These are phyloP conservation scores for Cylindrotheca fusiformis DNA, from an alignment of 108 stramenopile genomes.

Conservation along the genomic window DNA sequence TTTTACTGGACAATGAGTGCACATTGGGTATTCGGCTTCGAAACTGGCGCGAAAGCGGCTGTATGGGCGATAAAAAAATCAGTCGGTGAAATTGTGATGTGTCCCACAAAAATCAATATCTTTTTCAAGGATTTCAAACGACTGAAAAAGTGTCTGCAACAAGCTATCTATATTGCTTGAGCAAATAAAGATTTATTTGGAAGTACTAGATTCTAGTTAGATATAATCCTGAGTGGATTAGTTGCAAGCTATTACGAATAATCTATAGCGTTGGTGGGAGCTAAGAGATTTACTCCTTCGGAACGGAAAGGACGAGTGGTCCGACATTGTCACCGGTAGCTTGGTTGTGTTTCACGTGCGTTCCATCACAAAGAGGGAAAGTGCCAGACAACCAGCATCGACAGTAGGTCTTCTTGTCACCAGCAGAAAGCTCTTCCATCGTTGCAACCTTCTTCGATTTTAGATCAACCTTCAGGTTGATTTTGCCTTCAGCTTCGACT, in stretches of 20 bases:
- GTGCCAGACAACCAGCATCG: slow-evolving; percentile 88
- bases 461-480: slow-evolving; percentile 69
- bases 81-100: too few relatives aligned
- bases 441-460: slow-evolving; percentile 66
- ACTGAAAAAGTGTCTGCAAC: too few relatives aligned
- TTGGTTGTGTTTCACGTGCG: slow-evolving; percentile 81
- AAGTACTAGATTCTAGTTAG: too few relatives aligned
- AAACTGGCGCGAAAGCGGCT: slow-evolving; percentile 5
- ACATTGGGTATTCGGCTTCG: background rate
- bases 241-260: too few relatives aligned
- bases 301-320: slow-evolving; percentile 81
- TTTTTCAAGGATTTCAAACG: too few relatives aligned
- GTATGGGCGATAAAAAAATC: slow-evolving; percentile 2
- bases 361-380: slow-evolving; percentile 86
- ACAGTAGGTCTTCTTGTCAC: slow-evolving; percentile 82
- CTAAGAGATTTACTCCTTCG: slow-evolving; percentile 37
- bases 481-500: slow-evolving; percentile 35
- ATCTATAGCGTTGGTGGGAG: too few relatives aligned
- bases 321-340: slow-evolving; percentile 88
- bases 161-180: too few relatives aligned
- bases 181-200: too few relatives aligned
- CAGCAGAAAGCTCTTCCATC: slow-evolving; percentile 45
- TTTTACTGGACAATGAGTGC: slow-evolving; percentile 22
- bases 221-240: too few relatives aligned
- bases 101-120: too few relatives aligned